Base-by-base conservation (phyloP, 208 protist species). In the Crithidia sp. region DNA sequence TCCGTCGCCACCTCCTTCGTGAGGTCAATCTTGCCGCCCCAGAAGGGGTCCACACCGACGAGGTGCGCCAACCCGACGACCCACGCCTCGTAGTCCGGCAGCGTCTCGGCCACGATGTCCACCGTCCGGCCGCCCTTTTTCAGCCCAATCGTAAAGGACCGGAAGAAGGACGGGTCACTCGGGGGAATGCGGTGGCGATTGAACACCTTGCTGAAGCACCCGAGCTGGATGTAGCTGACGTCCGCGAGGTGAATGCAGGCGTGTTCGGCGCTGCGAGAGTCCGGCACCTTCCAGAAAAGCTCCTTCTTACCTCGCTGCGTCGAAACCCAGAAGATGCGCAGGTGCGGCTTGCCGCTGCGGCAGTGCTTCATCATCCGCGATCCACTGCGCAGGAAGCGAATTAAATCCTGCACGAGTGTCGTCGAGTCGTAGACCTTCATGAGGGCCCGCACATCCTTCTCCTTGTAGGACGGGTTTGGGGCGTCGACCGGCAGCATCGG, bases 41-140 rank as follows among this genome's bases (percentile, higher is more conserved):
- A 98, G 12, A 80, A 63, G n/a, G 95, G 94, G 67, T 97, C 93
- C 4, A 97, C 83, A 36, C 86, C 81, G 43, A 96, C 76, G 14
- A 97, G 74, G 73, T 95, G 85, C 1, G 90, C 86, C 2, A 97
- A 80, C 0, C 92, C 95, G 10, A 98, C 74, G 14, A 97, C 82
- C 94, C 94, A 97, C 56, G 95, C 95, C 79, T 98, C 95, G 75
- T 94, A 97, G 74, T 98, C 95, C n/a, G 91, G 82, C 14, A 93
- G 43, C 39, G 89, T 85, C 59, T 92, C 85, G 2, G 93, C 92
- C 3, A 98, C 92, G 37, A 96, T 83, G 81, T 98, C 95, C 16
- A 98, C 84, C n/a, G 95, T 97, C 53, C 95, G 89, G 16, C 77
- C 81, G 53, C 90, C 90, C 43, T 67, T 81, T 56, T 91, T 93